Evolutionary conservation across 2,329 filamentous ascomycete genomes (phyloP).

Genomic region (Xylaria sp.): DNA sequence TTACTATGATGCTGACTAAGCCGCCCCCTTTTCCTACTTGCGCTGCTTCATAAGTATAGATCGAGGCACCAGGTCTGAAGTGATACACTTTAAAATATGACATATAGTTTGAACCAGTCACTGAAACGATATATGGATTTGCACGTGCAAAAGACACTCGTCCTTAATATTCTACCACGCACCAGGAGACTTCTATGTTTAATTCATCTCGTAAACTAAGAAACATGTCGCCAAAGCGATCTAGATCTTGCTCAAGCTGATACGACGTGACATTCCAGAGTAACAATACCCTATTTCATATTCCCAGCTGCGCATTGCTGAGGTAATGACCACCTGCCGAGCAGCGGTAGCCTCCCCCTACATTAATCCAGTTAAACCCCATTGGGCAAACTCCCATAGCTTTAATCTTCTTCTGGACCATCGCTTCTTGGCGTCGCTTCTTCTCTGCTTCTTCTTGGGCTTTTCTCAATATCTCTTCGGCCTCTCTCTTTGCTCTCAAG

Average conservation of each 20-base stretch:
- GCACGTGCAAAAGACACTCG: too few relatives aligned
- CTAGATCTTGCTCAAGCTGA: neutral
- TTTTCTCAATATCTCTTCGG: slow-evolving; percentile 24
- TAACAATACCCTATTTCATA: slow-evolving; percentile 2
- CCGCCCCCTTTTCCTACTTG: too few relatives aligned
- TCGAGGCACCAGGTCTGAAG: too few relatives aligned
- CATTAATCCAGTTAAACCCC: slow-evolving; percentile 30
- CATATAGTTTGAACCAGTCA: too few relatives aligned
- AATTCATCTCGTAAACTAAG: neutral
- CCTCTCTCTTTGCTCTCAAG: slow-evolving; percentile 21
- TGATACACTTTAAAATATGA: too few relatives aligned
- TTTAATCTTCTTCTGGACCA: slow-evolving; percentile 25
- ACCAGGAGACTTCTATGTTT: too few relatives aligned
- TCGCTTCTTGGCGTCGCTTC: slow-evolving; percentile 22
- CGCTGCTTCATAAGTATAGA: too few relatives aligned
- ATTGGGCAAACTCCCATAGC: slow-evolving; percentile 28
- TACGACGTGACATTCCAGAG: neutral
- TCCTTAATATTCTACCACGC: too few relatives aligned
- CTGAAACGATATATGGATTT: too few relatives aligned
- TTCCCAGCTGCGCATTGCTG: slow-evolving; percentile 16
- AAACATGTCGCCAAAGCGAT: neutral
- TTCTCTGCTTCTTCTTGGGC: slow-evolving; percentile 23
- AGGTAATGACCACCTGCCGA: slow-evolving; percentile 32
- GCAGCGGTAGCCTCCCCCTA: slow-evolving; percentile 31
- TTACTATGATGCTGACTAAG: too few relatives aligned